Evolutionary conservation across 1,284 basidiomycete species (phyloP).

Genomic region (Puccinia polysora): DNA sequence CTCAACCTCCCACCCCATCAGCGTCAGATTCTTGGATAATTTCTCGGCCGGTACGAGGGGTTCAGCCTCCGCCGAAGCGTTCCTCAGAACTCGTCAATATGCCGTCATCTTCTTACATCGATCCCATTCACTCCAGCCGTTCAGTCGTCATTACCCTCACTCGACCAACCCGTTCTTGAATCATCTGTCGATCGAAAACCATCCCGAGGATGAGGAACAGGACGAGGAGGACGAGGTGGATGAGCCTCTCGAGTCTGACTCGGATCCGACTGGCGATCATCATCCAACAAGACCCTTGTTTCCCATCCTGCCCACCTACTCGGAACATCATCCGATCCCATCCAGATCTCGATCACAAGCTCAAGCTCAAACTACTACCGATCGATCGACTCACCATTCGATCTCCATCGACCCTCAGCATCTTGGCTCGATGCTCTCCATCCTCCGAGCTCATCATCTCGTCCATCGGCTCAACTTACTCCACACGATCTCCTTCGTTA

Average conservation of each 20-base stretch:
- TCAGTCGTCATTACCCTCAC: slow-evolving; percentile 93
- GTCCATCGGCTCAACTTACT: slow-evolving; percentile 70
- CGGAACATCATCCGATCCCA: slow-evolving; percentile 6
- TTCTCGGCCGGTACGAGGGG: slow-evolving; percentile 97
- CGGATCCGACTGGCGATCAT: not conserved
- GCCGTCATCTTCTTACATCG: slow-evolving; percentile 98
- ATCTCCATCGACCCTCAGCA: slow-evolving; percentile 57
- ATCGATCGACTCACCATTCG: not conserved
- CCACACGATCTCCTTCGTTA: slow-evolving; percentile 83
- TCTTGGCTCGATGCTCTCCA: slow-evolving; percentile 64
- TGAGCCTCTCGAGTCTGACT: not conserved
- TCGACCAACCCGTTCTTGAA: slow-evolving; percentile 97
- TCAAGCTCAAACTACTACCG: too few relatives aligned
- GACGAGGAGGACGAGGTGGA: not conserved
- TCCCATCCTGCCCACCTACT: slow-evolving; percentile 5
- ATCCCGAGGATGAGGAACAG: not conserved
- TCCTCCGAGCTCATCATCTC: slow-evolving; percentile 74
- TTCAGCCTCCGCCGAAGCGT: slow-evolving; percentile 96
- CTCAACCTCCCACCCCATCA: slow-evolving; percentile 53
- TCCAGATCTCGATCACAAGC: too few relatives aligned
- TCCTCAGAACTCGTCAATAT: slow-evolving; percentile 76
- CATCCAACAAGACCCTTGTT: not conserved
- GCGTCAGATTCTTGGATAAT: slow-evolving; percentile 96
- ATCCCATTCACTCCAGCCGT: slow-evolving; percentile 93
- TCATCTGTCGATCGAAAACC: slow-evolving; percentile 59